Percentiles rank a stretch among this genome's conserved stretches.
Evolutionary conservation across 2,329 filamentous ascomycete genomes (phyloP).

Genomic region (Neofusicoccum laricinum): DNA sequence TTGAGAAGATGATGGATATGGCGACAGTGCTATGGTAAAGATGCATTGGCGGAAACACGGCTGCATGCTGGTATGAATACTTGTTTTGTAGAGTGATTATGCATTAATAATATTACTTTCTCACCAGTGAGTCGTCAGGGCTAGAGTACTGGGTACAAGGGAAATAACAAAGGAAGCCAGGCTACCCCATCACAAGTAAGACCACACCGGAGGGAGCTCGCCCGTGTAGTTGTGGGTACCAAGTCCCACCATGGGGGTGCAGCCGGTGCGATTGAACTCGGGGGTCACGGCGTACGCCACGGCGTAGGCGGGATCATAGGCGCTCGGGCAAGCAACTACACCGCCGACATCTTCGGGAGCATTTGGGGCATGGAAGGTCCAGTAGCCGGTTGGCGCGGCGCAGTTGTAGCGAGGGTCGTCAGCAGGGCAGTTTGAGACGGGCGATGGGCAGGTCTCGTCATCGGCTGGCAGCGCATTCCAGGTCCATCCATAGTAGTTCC

Average conservation of each 20-base stretch:
- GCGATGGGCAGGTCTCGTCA: not conserved
- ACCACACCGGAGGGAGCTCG: conserved; percentile 21
- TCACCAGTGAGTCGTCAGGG: no score
- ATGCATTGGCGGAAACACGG: no score
- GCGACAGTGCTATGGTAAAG: no score
- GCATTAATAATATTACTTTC: not conserved
- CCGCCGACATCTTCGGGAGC: conserved; percentile 18
- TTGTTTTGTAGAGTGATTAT: no score
- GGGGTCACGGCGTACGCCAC: conserved; percentile 22
- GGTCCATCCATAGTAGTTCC: conserved; percentile 21
- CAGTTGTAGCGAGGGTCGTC: conserved; percentile 21
- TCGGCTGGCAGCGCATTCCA: conserved; percentile 17
- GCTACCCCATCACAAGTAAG: conserved; percentile 13
- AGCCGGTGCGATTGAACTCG: conserved; percentile 19
- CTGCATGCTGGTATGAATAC: no score
- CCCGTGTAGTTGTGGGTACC: conserved; percentile 23
- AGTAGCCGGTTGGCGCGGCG: conserved; percentile 20
- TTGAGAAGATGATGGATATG: no score
- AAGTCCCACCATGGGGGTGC: conserved; percentile 20
- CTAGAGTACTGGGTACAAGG: no score
- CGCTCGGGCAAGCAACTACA: conserved; percentile 20
- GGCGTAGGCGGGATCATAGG: conserved; percentile 6
- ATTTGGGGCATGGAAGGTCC: conserved; percentile 21
- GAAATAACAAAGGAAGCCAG: no score
- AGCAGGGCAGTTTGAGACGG: conserved; percentile 11